Conservation (phyloP, 139 green algal genomes). For the Chlorella sp. region DNA sequence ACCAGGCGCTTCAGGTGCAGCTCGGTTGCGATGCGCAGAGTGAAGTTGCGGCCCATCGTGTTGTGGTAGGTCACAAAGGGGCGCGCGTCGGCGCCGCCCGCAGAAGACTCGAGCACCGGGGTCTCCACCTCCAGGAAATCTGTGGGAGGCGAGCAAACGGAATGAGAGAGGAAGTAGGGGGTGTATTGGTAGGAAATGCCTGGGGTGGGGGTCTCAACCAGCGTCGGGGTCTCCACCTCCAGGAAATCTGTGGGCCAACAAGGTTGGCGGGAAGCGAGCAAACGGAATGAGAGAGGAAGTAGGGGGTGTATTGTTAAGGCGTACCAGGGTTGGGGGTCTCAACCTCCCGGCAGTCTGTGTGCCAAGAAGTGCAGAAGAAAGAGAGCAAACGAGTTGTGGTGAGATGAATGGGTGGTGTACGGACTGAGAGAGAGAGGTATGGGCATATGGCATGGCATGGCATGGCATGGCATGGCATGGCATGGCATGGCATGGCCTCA, state of each 20-base stretch:
- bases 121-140: constrained; percentile 84
- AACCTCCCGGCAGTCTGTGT: too few species aligned
- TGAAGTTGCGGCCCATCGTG: constrained; percentile 83
- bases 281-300: too few species aligned
- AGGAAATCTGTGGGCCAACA: constrained; percentile 62
- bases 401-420: too few species aligned
- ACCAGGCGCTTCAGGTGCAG: constrained; percentile 97
- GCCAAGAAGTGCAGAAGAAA: too few species aligned
- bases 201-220: not conserved
- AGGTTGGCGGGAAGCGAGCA: too few species aligned
- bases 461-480: too few species aligned
- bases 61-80: constrained; percentile 99
- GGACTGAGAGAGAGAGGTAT: too few species aligned
- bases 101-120: constrained; percentile 83
- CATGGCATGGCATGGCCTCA: too few species aligned
- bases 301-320: too few species aligned
- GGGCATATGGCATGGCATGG: too few species aligned
- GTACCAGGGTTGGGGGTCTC: too few species aligned
- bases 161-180: not conserved
- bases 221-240: constrained; percentile 56
- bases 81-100: constrained; percentile 94
- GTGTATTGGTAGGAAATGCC: not conserved
- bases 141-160: not conserved
- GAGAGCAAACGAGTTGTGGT: too few species aligned
- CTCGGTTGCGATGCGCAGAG: constrained; percentile 97